phyloP scores from a whole-genome alignment of 768 basidiomycete genomes.

The Lepiota subincarnata region DNA sequence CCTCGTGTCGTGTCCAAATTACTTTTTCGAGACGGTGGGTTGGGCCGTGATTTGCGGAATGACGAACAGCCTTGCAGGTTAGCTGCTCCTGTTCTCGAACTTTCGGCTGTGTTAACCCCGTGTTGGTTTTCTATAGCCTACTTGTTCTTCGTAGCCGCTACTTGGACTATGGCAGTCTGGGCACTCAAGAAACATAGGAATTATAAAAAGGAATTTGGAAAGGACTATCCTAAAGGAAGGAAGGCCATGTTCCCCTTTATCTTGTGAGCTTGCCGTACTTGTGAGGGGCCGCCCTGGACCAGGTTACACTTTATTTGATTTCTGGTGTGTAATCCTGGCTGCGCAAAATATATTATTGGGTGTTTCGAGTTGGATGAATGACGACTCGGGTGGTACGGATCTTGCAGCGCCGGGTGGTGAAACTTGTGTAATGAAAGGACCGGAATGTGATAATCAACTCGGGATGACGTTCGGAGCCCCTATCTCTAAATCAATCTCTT shows the following conservation, averaged over 20 bases:
- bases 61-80: conserved; percentile 75
- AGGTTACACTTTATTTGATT: too few relatives aligned
- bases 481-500: too few relatives aligned
- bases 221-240: conserved; percentile 68
- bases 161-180: conserved; percentile 78
- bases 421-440: too few relatives aligned
- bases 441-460: too few relatives aligned
- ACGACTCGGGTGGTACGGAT: not conserved
- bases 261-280: conserved; percentile 26
- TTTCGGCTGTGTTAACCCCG: not conserved
- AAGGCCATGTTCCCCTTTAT: conserved; percentile 81
- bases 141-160: conserved; percentile 60
- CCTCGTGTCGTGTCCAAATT: conserved; percentile 87
- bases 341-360: not conserved
- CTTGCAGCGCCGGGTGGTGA: not conserved
- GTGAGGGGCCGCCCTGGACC: too few relatives aligned
- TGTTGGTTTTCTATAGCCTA: conserved; percentile 35
- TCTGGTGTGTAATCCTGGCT: too few relatives aligned
- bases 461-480: too few relatives aligned
- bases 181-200: conserved; percentile 84
- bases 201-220: conserved; percentile 94
- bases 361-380: too few relatives aligned
- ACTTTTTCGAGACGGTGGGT: conserved; percentile 82
- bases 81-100: conserved; percentile 23
- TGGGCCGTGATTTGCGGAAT: conserved; percentile 72